Percentiles rank a stretch among this genome's conserved stretches.
Conservation (phyloP, 2,329 filamentous ascomycete genomes). For the Calonectria hawksworthii region DNA sequence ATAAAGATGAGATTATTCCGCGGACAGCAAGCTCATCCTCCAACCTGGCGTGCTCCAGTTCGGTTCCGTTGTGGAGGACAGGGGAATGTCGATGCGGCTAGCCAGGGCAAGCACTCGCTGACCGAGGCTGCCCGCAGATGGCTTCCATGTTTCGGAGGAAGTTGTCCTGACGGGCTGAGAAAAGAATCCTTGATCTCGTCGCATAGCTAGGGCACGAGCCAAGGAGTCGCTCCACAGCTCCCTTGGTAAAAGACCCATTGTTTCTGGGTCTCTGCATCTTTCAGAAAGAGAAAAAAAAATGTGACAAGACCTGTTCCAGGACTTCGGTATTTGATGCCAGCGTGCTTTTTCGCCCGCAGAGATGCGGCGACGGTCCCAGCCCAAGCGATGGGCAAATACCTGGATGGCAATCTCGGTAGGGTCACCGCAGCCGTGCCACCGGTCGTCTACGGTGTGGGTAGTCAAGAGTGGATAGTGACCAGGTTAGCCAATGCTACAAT, state of each 20-base stretch:
- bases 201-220: conserved; percentile 69
- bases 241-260: conserved; percentile 73
- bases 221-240: conserved; percentile 78
- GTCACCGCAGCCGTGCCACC: conserved; percentile 76
- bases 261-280: conserved; percentile 54
- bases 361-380: conserved; percentile 68
- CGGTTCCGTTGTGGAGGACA: conserved; percentile 52
- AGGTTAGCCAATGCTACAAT: conserved; percentile 77
- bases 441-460: conserved; percentile 66
- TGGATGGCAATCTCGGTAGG: conserved; percentile 80
- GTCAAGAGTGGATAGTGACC: conserved; percentile 55
- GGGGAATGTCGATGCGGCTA: conserved; percentile 59
- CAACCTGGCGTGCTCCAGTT: conserved; percentile 66
- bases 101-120: conserved; percentile 79
- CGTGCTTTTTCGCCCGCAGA: conserved; percentile 62
- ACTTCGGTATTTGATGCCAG: conserved; percentile 76
- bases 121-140: conserved; percentile 74
- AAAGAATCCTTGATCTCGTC: conserved; percentile 61
- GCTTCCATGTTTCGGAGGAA: conserved; percentile 78
- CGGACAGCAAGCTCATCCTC: conserved; percentile 75
- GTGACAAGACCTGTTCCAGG: conserved; percentile 83
- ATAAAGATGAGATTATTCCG: conserved; percentile 79
- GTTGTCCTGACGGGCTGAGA: conserved; percentile 65
- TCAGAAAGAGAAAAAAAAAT: no score
- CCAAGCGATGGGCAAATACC: conserved; percentile 79